phyloP scores from a whole-genome alignment of 1,284 basidiomycete genomes.

The Cutaneotrichosporon sp. region DNA sequence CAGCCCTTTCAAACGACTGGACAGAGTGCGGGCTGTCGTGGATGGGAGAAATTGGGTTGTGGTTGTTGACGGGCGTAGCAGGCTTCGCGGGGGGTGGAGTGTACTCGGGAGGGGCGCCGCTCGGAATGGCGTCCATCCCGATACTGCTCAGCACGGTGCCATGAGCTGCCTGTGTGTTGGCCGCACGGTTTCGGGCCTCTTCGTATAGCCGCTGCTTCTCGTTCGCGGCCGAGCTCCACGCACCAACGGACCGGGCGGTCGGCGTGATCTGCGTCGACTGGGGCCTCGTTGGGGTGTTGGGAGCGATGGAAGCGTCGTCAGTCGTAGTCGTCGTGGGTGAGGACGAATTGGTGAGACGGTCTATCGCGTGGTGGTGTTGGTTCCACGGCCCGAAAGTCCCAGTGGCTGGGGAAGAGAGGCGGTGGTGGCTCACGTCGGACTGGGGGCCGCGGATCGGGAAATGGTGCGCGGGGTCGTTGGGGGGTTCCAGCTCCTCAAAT shows the following conservation, averaged over 20 bases:
- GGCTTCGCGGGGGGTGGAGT: not conserved
- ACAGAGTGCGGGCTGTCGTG: not conserved
- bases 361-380: not conserved
- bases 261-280: not conserved
- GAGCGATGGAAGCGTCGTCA: not conserved
- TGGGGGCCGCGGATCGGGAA: not conserved
- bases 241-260: not conserved
- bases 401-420: not conserved
- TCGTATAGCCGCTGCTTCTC: constrained; percentile 58
- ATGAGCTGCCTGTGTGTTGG: constrained; percentile 46
- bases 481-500: not conserved
- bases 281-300: not conserved
- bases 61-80: not conserved
- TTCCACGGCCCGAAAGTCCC: not conserved
- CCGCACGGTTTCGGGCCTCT: constrained; percentile 60
- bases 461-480: not conserved
- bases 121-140: constrained; percentile 21
- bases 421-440: not conserved
- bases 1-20: not conserved
- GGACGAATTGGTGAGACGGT: not conserved
- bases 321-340: not conserved
- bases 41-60: not conserved
- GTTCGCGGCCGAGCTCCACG: constrained; percentile 30
- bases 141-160: constrained; percentile 32
- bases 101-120: constrained; percentile 14